These are phyloP conservation scores for Chlamydomonas reinhardtii DNA, from an alignment of 163 green algal genomes.

Conservation along the genomic window DNA sequence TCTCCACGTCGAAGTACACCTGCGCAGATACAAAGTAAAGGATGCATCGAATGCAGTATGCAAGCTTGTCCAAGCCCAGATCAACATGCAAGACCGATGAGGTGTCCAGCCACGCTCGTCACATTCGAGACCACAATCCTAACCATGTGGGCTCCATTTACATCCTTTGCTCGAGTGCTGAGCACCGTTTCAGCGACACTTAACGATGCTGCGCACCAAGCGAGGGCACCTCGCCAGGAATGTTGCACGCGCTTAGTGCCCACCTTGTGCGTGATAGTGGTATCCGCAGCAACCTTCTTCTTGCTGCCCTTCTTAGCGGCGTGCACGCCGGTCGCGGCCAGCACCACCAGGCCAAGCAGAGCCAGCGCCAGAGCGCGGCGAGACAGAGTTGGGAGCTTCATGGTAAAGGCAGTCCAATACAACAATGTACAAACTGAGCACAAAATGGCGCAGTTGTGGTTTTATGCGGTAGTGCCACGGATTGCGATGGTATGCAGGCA, in stretches of 20 bases:
- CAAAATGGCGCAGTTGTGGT: too few species aligned
- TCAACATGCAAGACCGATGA: neutral
- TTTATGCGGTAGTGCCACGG: too few species aligned
- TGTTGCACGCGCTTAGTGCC: too few species aligned
- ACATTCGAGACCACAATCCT: neutral
- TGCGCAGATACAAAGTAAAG: constrained; percentile 49
- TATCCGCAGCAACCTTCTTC: constrained; percentile 21
- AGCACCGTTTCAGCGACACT: neutral
- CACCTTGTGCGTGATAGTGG: constrained; percentile 44
- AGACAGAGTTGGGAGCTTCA: too few species aligned
- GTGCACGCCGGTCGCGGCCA: constrained; percentile 13
- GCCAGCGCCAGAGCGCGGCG: neutral
- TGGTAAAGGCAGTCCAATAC: too few species aligned
- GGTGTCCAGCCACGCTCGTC: too few species aligned
- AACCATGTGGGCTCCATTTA: neutral
- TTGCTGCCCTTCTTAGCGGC: constrained; percentile 43
- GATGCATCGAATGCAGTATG: too few species aligned
- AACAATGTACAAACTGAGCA: too few species aligned
- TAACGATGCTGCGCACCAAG: too few species aligned
- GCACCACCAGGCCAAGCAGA: neutral
- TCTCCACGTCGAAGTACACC: constrained; percentile 98
- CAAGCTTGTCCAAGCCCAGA: neutral
- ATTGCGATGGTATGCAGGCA: too few species aligned
- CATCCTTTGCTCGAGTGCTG: too few species aligned
- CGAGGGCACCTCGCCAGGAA: too few species aligned